Evolutionary conservation across 305 asterid species (phyloP), one percentile per base, ranked within the genome.

Genomic region (Fraxinus floribunda): DNA sequence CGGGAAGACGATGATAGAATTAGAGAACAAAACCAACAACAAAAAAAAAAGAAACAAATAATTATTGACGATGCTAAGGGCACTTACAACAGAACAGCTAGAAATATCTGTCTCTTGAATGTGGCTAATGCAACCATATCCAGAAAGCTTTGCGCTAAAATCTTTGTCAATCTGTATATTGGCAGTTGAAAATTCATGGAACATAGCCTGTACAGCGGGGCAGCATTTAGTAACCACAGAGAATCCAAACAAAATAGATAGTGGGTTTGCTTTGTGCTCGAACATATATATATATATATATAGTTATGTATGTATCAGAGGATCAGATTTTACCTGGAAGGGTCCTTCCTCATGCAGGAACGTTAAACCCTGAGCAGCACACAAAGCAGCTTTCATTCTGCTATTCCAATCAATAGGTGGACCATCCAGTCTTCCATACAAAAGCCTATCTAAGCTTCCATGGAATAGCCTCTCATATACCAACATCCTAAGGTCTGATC

Each of bases 261-360:
- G 13, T 57, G 68, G 68, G 68, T 57, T 57, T 57, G 68, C 22
- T 18, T n/a, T 55, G 66, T n/a, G 66, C 24, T 55, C 26, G 66
- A n/a, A 55, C 26, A n/a, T 20, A 16, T 15, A 49, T 15, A 49
- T 49, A 49, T 49, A 2, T 32, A 32, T 32, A 30, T 30, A 32
- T 34, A 34, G 24, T 22, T 55, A 55, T 55, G 18, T n/a, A n/a
- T 29, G 35, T 66, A 10, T 57, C 66, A 57, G 29, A 79, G 57
- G 10, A 60, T 2, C 70, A 62, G 70, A 26, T 34, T 41, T 76
- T 84, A 96, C 99, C 98, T 97, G 99, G 88, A 97, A 97, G 71
- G 99, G 99, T 36, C 99, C 99, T 89, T 97, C 99, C 89, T 97
- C 99, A 8, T 97, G 98, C 86, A 97, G 88, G 86, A 97, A 97